Percentiles rank a stretch among this genome's conserved stretches.
Evolutionary conservation across 2,329 filamentous ascomycete species (phyloP).

Genomic region (Domatiomyces catenatus): DNA sequence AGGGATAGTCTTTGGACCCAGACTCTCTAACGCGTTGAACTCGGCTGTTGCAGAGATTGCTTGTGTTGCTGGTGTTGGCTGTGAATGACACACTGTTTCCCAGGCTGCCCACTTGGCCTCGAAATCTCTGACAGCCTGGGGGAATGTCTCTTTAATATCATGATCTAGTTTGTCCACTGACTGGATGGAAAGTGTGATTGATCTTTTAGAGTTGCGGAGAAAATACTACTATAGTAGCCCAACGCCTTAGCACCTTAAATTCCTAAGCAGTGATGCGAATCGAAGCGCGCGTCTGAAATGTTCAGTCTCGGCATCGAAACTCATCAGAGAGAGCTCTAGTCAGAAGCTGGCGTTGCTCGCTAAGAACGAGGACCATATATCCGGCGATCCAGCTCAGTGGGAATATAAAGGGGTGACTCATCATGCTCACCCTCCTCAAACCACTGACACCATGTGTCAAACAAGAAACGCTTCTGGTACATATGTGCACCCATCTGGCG

Average conservation of each 20-base stretch:
- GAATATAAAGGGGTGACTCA: neutral
- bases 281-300: too few relatives aligned
- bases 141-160: neutral
- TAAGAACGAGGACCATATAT: neutral
- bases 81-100: neutral
- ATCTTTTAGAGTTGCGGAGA: too few relatives aligned
- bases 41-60: neutral
- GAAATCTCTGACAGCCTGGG: neutral
- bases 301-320: too few relatives aligned
- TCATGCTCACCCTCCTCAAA: neutral
- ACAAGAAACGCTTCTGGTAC: neutral
- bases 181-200: too few relatives aligned
- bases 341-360: too few relatives aligned
- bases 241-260: too few relatives aligned
- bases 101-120: neutral
- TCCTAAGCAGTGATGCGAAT: too few relatives aligned
- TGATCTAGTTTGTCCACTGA: neutral
- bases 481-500: neutral
- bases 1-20: neutral
- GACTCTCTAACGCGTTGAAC: neutral
- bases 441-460: neutral
- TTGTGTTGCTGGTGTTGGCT: neutral
- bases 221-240: too few relatives aligned
- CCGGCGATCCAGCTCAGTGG: neutral
- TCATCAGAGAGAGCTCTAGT: too few relatives aligned